Base-by-base conservation (phyloP, 768 basidiomycete species). In the Multifurca ochricompacta region DNA sequence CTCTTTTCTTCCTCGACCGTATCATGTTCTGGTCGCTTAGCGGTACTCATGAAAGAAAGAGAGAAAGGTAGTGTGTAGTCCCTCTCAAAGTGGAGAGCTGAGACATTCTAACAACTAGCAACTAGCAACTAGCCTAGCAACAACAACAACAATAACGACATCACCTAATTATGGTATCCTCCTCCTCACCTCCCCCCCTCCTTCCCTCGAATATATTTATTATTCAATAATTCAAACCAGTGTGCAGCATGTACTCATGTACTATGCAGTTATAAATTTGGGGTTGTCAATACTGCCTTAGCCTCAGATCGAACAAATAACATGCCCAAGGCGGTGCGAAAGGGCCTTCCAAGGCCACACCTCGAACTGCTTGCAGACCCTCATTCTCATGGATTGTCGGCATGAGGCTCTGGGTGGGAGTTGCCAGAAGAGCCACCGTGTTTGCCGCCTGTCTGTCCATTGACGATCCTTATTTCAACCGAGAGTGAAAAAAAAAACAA, bases 401-500 rank as follows among this genome's bases (percentile, higher is more conserved):
- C 51, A 53, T 39, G 43, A 13, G 4, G 30, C 18, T 7, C 27
- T 28, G 32, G 3, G 27, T 1, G n/a, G n/a, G n/a, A n/a, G n/a
- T n/a, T n/a, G 5, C 19, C 23, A 28, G 13, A 4, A 43, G 31
- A 43, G 43, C 48, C 37, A 45, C 35, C 30, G 54, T 56, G 54
- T 42, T 36, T 40, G 39, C 55, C 49, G 49, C 55, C 55, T 45
- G 54, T 43, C 53, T 5, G 10, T 30, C 32, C 30, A 34, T 8
- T 23, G 50, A 35, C 32, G 39, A 57, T 57, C 56, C 28, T 42
- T 35, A 46, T 34, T 51, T 47, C 25, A 56, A 11, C 55, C 50
- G 45, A 56, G 37, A 21, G 32, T 50, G 34, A 52, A 30, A 56
- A 21, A 39, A 55, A 39, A 52, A 30, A 56, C 50, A 56, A 47